These are phyloP conservation scores for Cylindrotheca closterium DNA, from an alignment of 108 stramenopile species.

Conservation along the genomic window DNA sequence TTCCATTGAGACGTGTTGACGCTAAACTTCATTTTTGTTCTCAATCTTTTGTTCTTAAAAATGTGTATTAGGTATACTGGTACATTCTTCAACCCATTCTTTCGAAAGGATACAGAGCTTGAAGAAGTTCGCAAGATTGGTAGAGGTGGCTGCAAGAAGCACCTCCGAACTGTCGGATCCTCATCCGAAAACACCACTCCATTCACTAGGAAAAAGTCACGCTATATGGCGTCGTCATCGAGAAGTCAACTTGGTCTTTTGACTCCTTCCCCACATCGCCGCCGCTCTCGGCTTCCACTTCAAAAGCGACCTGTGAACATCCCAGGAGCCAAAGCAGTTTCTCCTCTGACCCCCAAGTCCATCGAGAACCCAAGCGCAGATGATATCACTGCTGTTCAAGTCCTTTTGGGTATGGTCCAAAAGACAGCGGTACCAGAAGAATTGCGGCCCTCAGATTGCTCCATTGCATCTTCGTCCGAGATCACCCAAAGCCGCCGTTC, in stretches of 20 bases:
- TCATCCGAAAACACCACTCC: neutral
- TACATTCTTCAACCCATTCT: neutral
- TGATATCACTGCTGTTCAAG: neutral
- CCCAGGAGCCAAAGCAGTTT: neutral
- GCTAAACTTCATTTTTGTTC: too few relatives aligned
- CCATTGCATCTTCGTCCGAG: neutral
- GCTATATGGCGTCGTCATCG: neutral
- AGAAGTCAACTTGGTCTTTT: neutral
- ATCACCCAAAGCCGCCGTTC: neutral
- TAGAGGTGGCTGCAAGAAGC: neutral
- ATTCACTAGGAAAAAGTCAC: neutral
- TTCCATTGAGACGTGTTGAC: too few relatives aligned
- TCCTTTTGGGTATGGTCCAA: neutral
- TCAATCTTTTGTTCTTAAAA: too few relatives aligned
- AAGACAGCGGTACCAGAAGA: neutral
- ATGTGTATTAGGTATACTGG: neutral
- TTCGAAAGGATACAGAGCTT: neutral
- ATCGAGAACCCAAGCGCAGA: neutral
- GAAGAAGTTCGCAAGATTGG: neutral
- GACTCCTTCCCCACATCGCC: neutral
- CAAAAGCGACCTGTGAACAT: neutral
- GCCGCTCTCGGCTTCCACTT: neutral
- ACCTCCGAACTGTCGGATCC: too few relatives aligned
- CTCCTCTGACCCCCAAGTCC: neutral
- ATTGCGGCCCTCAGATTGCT: neutral